Evolutionary conservation across 805 yeast genomes (phyloP), one percentile per base, ranked within the genome.

Genomic region (Myxozyma lipomycoides): DNA sequence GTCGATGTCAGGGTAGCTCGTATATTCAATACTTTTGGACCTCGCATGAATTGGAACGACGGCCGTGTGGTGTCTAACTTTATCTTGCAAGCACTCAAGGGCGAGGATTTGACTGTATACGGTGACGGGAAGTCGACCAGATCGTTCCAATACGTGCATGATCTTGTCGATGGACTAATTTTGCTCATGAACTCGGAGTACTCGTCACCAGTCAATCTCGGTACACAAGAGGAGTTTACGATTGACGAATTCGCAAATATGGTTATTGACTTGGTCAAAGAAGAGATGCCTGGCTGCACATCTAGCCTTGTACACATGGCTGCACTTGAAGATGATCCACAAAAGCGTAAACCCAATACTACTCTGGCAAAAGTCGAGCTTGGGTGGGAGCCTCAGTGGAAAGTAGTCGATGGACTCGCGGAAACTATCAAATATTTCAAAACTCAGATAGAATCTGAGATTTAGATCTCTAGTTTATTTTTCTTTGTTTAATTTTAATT

Each of bases 11-110:
- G 64, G 4, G 63, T 61, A 15, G 64, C 64, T 2, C 54, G 64
- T 5, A 61, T 61, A 19, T 61, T 61, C 51, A 61, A 61, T 45
- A 61, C 64, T 15, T 61, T 60, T 36, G 64, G 64, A 9, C 64
- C 64, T 4, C 48, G 64, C 23, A 61, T 61, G 64, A 60, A 58
- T 36, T 61, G 64, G 64, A 61, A 61, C 42, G 64, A 61, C 24
- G 64, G 64, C 2, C 41, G 64, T 19, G 64, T 61, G 10, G 64
- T 61, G 18, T 62, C 65, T 25, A 61, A 61, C 22, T 61, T 61
- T 50, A 61, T 61, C 24, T 28, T 61, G 24, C 64, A 61, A 46
- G 64, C 64, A 18, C 51, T 61, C 17, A 56, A 58, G 39, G 49
- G 52, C 42, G 64, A 61, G 38, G 56, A 61, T 32, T 39, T 61